Base-by-base conservation (phyloP, 1,284 basidiomycete species). In the Irpex sp. region DNA sequence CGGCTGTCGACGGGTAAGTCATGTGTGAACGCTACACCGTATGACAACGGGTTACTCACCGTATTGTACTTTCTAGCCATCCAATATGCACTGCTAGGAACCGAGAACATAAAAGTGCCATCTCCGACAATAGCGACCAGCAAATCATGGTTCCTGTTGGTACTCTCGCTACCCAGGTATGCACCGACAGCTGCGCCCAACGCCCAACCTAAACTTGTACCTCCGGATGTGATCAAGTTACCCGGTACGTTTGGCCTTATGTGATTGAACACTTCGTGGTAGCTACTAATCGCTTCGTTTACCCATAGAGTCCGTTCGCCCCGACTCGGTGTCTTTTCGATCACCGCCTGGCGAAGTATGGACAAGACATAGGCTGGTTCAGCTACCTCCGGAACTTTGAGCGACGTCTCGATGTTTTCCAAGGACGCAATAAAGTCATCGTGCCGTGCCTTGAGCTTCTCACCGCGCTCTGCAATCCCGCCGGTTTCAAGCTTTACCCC, bases 1-100 rank as follows among this genome's bases (percentile, higher is more conserved):
- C 0, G 88, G 88, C 86, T 88, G 63, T 19, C 9, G 21, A 14
- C 14, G 18, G 19, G 33, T 39, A 42, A 5, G 12, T 57, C 18
- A 39, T 49, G 48, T 39, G 39, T 28, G 8, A 33, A 7, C n/a
- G 21, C 16, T 12, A 47, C 21, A 23, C 48, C 16, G 16, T 19
- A 14, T 23, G 16, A 53, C 14, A 21, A 16, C 39, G n/a, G 10
- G 8, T 33, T 42, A 72, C 82, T 65, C 61, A 87, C 86, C 37
- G 87, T 85, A 28, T 84, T 74, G 69, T 90, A 89, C 58, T 79
- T 77, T 64, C 81, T 79, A 0, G 87, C 85, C 72, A 90, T 87
- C 88, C 87, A 89, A 69, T 81, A 90, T 1, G 80, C 82, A 2
- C 85, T 81, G 37, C 81, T 78, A 0, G 88, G 88, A 0, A 88